A percentile compares a stretch with the other conserved stretches of the same genome.
phyloP scores from a whole-genome alignment of 176 grass and related monocot genomes.

The Oryza brachyantha region DNA sequence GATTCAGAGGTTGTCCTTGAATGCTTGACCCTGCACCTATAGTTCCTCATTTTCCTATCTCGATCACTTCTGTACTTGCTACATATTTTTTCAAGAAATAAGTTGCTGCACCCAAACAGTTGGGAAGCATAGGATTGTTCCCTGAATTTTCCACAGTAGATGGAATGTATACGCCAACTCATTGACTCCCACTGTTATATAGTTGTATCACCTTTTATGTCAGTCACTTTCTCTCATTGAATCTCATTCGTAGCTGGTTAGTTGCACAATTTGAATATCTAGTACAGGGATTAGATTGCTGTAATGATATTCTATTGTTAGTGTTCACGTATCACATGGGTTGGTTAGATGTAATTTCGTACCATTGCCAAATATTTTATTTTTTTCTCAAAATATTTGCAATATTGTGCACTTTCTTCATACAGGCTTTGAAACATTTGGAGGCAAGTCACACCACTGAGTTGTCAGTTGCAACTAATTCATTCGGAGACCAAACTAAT shows the following conservation, averaged over 20 bases:
- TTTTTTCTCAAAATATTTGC: constrained; percentile 8
- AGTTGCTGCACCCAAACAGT: background rate
- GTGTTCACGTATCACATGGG: background rate
- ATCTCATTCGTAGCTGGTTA: background rate
- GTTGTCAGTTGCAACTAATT: constrained; percentile 11
- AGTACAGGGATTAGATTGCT: background rate
- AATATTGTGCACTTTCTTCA: constrained; percentile 7
- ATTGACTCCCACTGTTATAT: background rate
- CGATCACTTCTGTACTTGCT: background rate
- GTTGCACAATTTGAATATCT: background rate
- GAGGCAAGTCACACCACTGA: constrained; percentile 24
- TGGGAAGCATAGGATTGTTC: background rate
- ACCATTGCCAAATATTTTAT: background rate
- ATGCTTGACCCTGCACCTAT: background rate
- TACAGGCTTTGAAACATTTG: constrained; percentile 31
- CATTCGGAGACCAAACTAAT: constrained; percentile 18
- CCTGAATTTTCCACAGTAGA: background rate
- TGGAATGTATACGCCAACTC: background rate
- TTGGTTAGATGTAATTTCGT: background rate
- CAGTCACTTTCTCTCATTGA: background rate
- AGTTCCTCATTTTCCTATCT: background rate
- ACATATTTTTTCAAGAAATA: background rate
- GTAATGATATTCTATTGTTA: background rate
- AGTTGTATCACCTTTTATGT: background rate
- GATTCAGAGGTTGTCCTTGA: constrained; percentile 45